A percentile compares a stretch with the other conserved stretches of the same genome.
Evolutionary conservation across 1,139 yeast genomes (phyloP).

Genomic region (Torulaspora globosa): DNA sequence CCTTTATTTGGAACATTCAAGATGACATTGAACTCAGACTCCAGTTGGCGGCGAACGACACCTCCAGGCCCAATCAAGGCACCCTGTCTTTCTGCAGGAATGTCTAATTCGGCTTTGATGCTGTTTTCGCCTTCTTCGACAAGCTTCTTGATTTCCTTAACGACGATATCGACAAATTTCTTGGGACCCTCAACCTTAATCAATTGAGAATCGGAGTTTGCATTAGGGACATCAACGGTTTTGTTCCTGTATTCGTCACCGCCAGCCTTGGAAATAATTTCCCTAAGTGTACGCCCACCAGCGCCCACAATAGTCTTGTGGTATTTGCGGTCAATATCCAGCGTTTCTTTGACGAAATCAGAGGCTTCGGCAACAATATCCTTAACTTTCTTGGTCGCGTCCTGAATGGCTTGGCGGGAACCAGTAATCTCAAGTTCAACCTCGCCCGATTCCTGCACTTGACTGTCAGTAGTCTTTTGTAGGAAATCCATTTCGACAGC

Average conservation of each 20-base stretch:
- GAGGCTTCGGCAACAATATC: constrained; percentile 63
- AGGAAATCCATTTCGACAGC: constrained; percentile 71
- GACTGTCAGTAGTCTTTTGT: constrained; percentile 43
- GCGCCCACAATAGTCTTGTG: constrained; percentile 80
- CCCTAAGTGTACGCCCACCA: constrained; percentile 71
- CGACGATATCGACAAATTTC: constrained; percentile 64
- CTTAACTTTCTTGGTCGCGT: constrained; percentile 62
- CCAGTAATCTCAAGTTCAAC: constrained; percentile 74
- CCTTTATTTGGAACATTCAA: constrained; percentile 66
- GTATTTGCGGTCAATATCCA: constrained; percentile 69
- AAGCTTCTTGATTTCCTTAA: constrained; percentile 59
- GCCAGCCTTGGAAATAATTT: constrained; percentile 76
- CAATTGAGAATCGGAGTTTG: constrained; percentile 57
- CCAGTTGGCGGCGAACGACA: constrained; percentile 64
- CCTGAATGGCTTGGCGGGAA: constrained; percentile 71
- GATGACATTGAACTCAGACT: constrained; percentile 61
- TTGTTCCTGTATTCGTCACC: constrained; percentile 53
- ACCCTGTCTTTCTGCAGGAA: constrained; percentile 74
- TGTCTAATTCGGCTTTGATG: constrained; percentile 51
- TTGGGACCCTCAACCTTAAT: constrained; percentile 75
- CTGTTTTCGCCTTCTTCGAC: constrained; percentile 65
- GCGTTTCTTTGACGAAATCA: constrained; percentile 56
- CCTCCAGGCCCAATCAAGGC: constrained; percentile 83
- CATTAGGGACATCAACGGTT: constrained; percentile 71
- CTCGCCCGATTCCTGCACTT: constrained; percentile 41